phyloP scores from a whole-genome alignment of 768 basidiomycete genomes.

The Leucosporidium yakuticum region DNA sequence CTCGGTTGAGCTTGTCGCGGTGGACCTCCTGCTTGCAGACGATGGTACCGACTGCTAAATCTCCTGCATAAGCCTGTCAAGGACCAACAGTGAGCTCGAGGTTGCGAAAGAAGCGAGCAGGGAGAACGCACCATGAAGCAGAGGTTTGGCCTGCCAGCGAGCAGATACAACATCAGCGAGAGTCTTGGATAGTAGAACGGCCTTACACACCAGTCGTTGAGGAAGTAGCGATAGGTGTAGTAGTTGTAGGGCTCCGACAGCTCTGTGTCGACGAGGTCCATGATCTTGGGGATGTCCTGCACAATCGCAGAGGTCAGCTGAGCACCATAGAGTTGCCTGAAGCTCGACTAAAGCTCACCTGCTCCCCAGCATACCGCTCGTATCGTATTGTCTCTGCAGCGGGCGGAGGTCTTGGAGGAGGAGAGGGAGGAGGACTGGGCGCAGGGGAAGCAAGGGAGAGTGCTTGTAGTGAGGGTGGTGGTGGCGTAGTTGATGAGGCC shows the following conservation, averaged over 20 bases:
- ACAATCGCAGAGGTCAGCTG: too few species aligned
- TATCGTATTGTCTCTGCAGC: conserved; percentile 1
- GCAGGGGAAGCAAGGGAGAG: neutral
- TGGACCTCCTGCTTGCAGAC: conserved; percentile 96
- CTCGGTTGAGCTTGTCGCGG: conserved; percentile 63
- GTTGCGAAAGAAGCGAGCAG: neutral
- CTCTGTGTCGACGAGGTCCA: conserved; percentile 81
- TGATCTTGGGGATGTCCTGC: conserved; percentile 57
- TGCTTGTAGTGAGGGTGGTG: neutral
- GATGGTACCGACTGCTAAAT: conserved; percentile 67
- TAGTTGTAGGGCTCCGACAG: conserved; percentile 93
- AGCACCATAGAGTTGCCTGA: too few species aligned
- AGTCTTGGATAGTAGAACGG: neutral
- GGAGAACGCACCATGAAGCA: conserved; percentile 44
- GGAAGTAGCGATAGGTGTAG: conserved; percentile 94
- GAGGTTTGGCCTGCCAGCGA: conserved; percentile 67
- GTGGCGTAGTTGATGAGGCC: too few species aligned
- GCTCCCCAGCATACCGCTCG: conserved; percentile 11
- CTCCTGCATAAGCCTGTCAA: conserved; percentile 28
- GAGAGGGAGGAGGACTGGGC: neutral
- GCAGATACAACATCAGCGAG: neutral
- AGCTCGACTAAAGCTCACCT: neutral
- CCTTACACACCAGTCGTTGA: conserved; percentile 77
- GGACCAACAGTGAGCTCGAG: neutral
- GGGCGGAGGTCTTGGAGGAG: neutral